A percentile compares a stretch with the other conserved stretches of the same genome.
Conservation (phyloP, 805 yeast genomes). For the Metschnikowia gelsemii region DNA sequence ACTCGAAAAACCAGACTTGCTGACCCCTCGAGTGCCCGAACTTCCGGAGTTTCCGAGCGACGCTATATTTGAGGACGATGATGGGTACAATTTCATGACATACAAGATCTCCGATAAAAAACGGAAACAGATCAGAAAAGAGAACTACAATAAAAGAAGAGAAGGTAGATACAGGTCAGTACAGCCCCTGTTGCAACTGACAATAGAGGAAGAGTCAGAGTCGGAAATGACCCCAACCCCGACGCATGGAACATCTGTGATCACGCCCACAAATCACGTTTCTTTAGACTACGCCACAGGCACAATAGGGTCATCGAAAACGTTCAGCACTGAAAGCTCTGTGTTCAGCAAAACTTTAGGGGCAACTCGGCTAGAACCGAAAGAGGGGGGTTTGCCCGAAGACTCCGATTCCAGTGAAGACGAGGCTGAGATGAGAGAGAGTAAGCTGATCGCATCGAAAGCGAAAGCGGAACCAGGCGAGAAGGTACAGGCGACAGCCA, state of each 20-base stretch:
- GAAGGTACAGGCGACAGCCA: not conserved
- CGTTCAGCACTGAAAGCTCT: conserved; percentile 11
- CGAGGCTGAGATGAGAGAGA: conserved; percentile 7
- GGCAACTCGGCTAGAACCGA: conserved; percentile 1
- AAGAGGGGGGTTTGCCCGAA: conserved; percentile 2
- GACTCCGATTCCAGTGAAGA: conserved; percentile 1
- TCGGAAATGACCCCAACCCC: conserved; percentile 15
- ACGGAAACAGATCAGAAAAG: conserved; percentile 1
- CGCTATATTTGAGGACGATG: conserved; percentile 20
- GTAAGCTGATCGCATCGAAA: no score
- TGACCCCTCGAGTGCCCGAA: conserved; percentile 4
- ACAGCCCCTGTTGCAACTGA: conserved; percentile 12
- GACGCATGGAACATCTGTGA: conserved; percentile 6
- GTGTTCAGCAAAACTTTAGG: conserved; percentile 10
- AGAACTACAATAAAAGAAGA: conserved; percentile 1
- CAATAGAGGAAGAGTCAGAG: conserved; percentile 19
- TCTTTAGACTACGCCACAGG: conserved; percentile 12
- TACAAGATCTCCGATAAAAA: conserved; percentile 7
- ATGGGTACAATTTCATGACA: conserved; percentile 19
- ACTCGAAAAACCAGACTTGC: not conserved
- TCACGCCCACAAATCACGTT: conserved; percentile 8
- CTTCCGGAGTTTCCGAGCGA: conserved; percentile 8
- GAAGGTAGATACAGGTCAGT: conserved; percentile 5
- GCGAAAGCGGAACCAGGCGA: not conserved
- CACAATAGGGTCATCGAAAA: conserved; percentile 10